phyloP scores from a whole-genome alignment of 2,329 filamentous ascomycete genomes.

The Fusarium goolgardi region DNA sequence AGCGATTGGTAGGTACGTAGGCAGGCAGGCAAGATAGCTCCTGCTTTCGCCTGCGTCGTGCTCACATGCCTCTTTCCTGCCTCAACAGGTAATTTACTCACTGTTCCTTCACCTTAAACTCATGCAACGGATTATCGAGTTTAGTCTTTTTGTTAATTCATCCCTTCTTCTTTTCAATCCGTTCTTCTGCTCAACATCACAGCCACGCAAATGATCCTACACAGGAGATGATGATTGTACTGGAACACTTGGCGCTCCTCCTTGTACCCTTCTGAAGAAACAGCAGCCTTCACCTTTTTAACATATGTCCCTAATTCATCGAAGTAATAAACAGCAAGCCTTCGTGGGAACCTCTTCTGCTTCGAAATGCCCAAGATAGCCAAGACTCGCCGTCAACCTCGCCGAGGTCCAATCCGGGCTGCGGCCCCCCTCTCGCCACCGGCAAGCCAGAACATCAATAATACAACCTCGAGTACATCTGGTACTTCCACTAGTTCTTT shows the following conservation, averaged over 20 bases:
- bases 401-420: conserved; percentile 24
- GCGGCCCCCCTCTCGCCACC: conserved; percentile 6
- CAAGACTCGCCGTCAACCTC: conserved; percentile 24
- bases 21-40: not conserved
- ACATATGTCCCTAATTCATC: not conserved
- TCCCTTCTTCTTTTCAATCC: not conserved
- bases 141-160: not conserved
- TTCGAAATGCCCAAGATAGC: conserved; percentile 10
- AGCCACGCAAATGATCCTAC: not conserved
- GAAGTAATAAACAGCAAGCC: not conserved
- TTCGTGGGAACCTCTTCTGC: not conserved
- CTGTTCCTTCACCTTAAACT: not conserved
- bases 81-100: not conserved
- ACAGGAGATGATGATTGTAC: not conserved
- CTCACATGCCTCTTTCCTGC: not conserved
- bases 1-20: not conserved
- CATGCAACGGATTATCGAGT: not conserved
- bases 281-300: not conserved
- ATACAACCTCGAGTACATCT: not conserved
- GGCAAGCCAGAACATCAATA: conserved; percentile 10
- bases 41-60: not conserved
- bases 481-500: not conserved
- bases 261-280: not conserved
- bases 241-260: not conserved
- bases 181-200: not conserved